phyloP scores from a whole-genome alignment of 495 filamentous ascomycete species.

The Apodospora peruviana region DNA sequence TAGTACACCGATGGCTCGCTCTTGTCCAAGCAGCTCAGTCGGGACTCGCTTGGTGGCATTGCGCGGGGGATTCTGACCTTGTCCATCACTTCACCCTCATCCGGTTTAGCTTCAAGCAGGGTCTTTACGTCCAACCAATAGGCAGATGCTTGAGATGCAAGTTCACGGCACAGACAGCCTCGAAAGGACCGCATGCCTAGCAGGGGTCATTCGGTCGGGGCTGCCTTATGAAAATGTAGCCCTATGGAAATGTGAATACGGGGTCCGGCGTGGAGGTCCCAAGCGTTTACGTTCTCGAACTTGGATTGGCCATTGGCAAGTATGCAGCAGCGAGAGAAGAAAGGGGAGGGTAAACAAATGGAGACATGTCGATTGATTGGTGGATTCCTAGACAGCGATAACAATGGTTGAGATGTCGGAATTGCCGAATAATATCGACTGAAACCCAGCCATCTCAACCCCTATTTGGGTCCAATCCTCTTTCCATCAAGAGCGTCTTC shows the following conservation, averaged over 20 bases:
- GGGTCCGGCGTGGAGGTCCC: too few species aligned
- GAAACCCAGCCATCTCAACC: too few species aligned
- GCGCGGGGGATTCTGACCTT: background rate
- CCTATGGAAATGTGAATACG: background rate
- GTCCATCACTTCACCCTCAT: background rate
- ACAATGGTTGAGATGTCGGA: too few species aligned
- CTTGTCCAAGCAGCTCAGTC: background rate
- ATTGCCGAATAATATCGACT: too few species aligned
- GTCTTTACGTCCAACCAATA: background rate
- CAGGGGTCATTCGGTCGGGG: background rate
- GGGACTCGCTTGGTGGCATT: background rate
- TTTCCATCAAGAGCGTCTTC: conserved; percentile 10
- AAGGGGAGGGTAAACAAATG: too few species aligned
- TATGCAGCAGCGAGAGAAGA: too few species aligned
- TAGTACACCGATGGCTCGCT: background rate
- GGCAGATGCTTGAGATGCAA: background rate
- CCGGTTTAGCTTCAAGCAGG: too few species aligned
- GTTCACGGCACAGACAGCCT: background rate
- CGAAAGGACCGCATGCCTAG: conserved; percentile 4
- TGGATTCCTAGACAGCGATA: too few species aligned
- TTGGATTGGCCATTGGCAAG: too few species aligned
- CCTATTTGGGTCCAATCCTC: conserved; percentile 1
- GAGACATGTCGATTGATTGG: too few species aligned
- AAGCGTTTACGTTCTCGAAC: too few species aligned
- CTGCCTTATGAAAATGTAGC: background rate